Conservation (phyloP, 1,284 basidiomycete species). For the Cryptococcus amylolentus region DNA sequence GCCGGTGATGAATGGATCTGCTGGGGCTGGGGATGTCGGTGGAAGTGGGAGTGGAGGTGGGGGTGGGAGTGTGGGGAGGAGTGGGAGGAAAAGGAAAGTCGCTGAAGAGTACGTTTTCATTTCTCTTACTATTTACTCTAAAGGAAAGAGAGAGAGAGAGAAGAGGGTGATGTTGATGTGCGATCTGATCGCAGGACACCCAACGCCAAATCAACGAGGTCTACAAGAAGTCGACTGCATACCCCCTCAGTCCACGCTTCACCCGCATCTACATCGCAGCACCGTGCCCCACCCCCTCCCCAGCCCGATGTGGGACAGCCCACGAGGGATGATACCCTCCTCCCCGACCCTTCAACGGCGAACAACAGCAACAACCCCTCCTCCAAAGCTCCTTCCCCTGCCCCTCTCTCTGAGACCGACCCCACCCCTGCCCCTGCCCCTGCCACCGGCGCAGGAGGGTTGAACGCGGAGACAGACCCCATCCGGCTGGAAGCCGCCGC, state of each 20-base stretch:
- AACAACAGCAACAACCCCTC: too few species aligned
- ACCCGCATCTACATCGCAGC: too few species aligned
- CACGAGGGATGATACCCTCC: too few species aligned
- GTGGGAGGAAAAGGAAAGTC: background rate
- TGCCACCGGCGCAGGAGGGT: too few species aligned
- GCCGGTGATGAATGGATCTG: background rate
- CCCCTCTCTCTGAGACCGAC: background rate
- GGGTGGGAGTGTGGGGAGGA: background rate
- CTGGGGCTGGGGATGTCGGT: background rate
- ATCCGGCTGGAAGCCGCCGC: constrained; percentile 29
- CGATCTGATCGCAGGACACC: too few species aligned
- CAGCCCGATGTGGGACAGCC: too few species aligned
- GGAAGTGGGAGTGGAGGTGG: background rate
- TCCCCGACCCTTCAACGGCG: too few species aligned
- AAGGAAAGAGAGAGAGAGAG: too few species aligned
- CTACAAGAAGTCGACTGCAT: background rate
- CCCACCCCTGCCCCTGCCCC: background rate
- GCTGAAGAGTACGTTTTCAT: background rate
- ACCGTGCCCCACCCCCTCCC: too few species aligned
- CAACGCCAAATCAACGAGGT: background rate
- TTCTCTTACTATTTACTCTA: too few species aligned
- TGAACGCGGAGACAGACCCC: constrained; percentile 17
- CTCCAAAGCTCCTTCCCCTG: background rate
- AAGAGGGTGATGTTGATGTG: too few species aligned
- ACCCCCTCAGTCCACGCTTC: background rate